Percentiles rank a stretch among this genome's conserved stretches.
Conservation (phyloP, 75 land plant species). For the Sequoiadendron giganteum region DNA sequence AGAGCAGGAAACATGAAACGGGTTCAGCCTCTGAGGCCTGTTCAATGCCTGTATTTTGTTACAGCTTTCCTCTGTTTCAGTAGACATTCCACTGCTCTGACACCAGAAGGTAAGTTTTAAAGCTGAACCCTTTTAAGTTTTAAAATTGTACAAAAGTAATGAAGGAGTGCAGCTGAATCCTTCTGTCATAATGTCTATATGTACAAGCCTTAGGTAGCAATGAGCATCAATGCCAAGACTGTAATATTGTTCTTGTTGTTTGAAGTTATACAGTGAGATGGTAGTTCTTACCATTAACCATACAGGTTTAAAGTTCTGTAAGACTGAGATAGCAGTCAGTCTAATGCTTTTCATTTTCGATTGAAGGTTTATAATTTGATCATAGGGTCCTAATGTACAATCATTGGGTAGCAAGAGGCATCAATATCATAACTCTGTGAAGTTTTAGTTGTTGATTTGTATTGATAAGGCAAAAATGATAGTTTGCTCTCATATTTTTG, state of each 20-base stretch:
- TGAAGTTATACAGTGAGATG: neutral
- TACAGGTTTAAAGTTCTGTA: neutral
- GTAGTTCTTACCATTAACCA: neutral
- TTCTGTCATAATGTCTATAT: neutral
- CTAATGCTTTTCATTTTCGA: neutral
- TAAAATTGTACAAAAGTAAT: neutral
- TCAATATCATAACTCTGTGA: neutral
- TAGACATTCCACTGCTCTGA: neutral
- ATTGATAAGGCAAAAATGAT: neutral
- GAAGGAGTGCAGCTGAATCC: neutral
- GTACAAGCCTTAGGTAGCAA: neutral
- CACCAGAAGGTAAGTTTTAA: conserved; percentile 9
- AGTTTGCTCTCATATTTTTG: neutral
- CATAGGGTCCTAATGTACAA: neutral
- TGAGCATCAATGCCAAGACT: neutral
- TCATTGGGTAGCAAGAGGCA: neutral
- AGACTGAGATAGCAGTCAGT: neutral
- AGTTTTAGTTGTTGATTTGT: neutral
- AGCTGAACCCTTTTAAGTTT: neutral
- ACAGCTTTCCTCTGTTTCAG: neutral
- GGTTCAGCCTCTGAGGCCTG: neutral
- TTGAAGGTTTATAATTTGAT: neutral
- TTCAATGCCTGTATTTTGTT: neutral
- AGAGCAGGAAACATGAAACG: neutral
- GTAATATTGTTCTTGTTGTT: neutral